Base-by-base conservation (phyloP, 2,329 filamentous ascomycete genomes). In the Colletotrichum sp. region DNA sequence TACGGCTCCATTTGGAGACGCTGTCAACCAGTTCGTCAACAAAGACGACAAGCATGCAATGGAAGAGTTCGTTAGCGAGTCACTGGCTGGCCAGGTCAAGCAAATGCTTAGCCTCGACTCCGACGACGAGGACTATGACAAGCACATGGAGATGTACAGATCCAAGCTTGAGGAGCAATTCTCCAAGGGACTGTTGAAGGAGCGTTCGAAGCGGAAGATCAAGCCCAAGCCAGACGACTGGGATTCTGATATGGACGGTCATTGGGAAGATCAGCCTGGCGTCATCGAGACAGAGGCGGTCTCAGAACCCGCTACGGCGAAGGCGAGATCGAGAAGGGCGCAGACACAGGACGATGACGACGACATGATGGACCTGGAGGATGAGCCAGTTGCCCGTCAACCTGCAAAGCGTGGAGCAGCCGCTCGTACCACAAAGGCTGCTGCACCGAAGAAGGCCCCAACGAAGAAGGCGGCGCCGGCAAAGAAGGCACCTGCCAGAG, bases 1-100 rank as follows among this genome's bases (percentile, higher is more conserved):
- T 0, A 95, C 98, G 80, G 97, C 96, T 34, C 94, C 94, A 0
- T 98, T 99, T 81, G 95, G 96, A 19, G 96, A 99, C 81, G 97
- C 97, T 0, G 95, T 99, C 7, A 93, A 93, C 63, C 95, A 98
- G 77, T 99, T 97, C 80, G 95, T 99, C 30, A 93, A 96, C 83
- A 99, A 99, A 79, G 95, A 98, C 79, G 97, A 99, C 86, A 98
- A 96, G 82, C 93, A 97, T 80, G 95, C 95, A 4, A 95, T 99
- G 93, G 93, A 96, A 81, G 88, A 92, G 59, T 96, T 96, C 80
- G 93, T 96, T 12, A 91, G 90, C 27, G 93, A 95, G 36, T 94
- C 93, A 16, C 86, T 96, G 4, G 89, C 91, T 4, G 92, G 90
- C 27, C 94, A 96, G 81, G 90, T 96, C 22, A 92, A 92, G 79